Base-by-base conservation (phyloP, 768 basidiomycete species). In the Holtermanniella nyarrowii region DNA sequence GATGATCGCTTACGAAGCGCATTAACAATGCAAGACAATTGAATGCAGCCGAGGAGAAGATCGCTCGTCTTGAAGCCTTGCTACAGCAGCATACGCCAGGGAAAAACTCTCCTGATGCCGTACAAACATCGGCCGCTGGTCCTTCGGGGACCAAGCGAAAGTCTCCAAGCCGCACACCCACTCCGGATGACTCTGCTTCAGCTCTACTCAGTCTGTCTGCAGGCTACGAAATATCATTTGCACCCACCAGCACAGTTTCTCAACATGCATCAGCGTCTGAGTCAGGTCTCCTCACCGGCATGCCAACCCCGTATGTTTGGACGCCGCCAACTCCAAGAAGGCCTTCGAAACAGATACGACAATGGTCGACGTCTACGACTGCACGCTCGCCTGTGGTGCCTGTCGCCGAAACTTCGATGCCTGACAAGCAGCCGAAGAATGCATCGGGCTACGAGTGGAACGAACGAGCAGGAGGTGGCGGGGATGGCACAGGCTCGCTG, bases 391-490 rank as follows among this genome's bases (percentile, higher is more conserved):
- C 5, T 7, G 26, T 37, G 31, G 31, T 37, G 31, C 31, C 31
- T 7, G 10, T 7, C 5, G 18, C 47, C 14, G 20, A 20, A 14
- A 37, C 27, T 26, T 13, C 40, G 22, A 31, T 50, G 18, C 39
- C 45, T 23, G 54, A 55, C 24, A 55, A 48, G 49, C 54, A 55
- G 39, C 54, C 54, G 4, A 31, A 23, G 20, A 24, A 37, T 23
- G 54, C 54, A 21, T 20, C 22, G 18, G 54, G 54, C 4, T 55
- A 55, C 44, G 54, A 55, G 21, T 55, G 54, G 54, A 55, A 55
- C 26, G 54, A 55, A 31, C 26, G 44, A 27, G 13, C 5, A 47
- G 18, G n/a, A 23, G 21, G 4, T 20, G 37, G 18, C 14, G 43
- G 42, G 41, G 55, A 48, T 26, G 55, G 55, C 13, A 53, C 52